A percentile compares a stretch with the other conserved stretches of the same genome.
Evolutionary conservation across 2,329 filamentous ascomycete species (phyloP).

Genomic region (Apiospora saccharicola): DNA sequence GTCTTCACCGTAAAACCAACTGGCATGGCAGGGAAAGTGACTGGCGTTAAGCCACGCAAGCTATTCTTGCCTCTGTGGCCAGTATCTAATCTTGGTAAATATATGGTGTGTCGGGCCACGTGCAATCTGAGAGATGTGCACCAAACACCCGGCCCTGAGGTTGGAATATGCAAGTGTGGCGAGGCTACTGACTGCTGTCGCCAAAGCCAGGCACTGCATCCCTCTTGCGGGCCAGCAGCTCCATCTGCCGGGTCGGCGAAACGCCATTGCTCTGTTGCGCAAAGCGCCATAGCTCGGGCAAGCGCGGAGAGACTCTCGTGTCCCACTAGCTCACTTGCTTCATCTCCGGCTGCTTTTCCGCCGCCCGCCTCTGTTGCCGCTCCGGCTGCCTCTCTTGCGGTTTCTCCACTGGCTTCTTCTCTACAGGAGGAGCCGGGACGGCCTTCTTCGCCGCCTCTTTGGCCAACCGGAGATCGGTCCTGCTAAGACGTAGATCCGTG

Average conservation of each 20-base stretch:
- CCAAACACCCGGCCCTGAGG: neutral
- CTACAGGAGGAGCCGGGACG: constrained; percentile 22
- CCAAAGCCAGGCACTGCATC: neutral
- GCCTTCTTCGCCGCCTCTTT: constrained; percentile 64
- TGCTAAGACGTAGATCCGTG: constrained; percentile 71
- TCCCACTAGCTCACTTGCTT: constrained; percentile 40
- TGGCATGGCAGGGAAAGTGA: no score
- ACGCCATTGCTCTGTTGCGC: constrained; percentile 4
- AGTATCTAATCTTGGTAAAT: neutral
- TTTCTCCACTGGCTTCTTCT: neutral
- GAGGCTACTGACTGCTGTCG: neutral
- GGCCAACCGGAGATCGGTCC: constrained; percentile 76
- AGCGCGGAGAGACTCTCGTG: constrained; percentile 17
- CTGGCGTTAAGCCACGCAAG: neutral
- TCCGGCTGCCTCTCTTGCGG: neutral
- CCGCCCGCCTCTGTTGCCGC: constrained; percentile 2
- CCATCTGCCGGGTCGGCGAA: neutral
- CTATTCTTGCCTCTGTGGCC: neutral
- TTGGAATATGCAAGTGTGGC: neutral
- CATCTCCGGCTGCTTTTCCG: constrained; percentile 39
- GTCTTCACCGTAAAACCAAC: no score
- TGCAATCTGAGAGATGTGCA: neutral
- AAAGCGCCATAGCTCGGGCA: constrained; percentile 17
- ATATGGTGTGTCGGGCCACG: neutral
- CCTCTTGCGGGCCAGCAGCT: neutral